Evolutionary conservation across 169 alveolate species (phyloP).

Genomic region (Plasmodium sp.): DNA sequence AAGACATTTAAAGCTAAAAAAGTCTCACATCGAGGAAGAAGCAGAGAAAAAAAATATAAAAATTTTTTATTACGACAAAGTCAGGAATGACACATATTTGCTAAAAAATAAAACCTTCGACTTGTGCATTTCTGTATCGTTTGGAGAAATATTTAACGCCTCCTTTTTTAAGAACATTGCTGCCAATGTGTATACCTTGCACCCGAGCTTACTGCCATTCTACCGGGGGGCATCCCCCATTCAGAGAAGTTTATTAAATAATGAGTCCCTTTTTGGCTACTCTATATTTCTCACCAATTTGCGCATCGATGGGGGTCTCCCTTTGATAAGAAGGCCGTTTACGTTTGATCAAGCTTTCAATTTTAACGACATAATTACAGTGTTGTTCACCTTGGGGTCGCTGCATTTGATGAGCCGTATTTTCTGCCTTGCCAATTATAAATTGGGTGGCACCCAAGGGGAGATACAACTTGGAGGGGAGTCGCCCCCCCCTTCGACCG

Average conservation of each 20-base stretch:
- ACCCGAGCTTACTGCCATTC: slow-evolving; percentile 64
- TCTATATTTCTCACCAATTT: slow-evolving; percentile 37
- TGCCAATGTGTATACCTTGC: slow-evolving; percentile 51
- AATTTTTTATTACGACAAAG: slow-evolving; percentile 54
- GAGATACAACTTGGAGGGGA: background rate
- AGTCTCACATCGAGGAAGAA: slow-evolving; percentile 43
- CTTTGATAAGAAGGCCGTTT: slow-evolving; percentile 30
- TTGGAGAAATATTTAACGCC: slow-evolving; percentile 64
- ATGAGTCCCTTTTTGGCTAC: slow-evolving; percentile 48
- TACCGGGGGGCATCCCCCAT: slow-evolving; percentile 67
- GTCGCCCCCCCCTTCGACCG: background rate
- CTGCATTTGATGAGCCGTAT: slow-evolving; percentile 28
- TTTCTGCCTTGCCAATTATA: slow-evolving; percentile 1
- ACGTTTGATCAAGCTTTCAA: slow-evolving; percentile 10
- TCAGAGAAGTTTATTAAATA: slow-evolving; percentile 71
- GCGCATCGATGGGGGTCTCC: slow-evolving; percentile 27
- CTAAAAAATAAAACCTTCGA: slow-evolving; percentile 37
- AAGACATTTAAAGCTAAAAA: slow-evolving; percentile 19
- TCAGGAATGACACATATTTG: slow-evolving; percentile 37
- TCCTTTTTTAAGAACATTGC: slow-evolving; percentile 30
- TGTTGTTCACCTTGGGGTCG: slow-evolving; percentile 44
- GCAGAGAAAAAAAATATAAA: slow-evolving; percentile 24
- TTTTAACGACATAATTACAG: slow-evolving; percentile 65
- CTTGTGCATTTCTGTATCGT: slow-evolving; percentile 42
- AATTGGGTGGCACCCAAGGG: background rate